A percentile compares a stretch with the other conserved stretches of the same genome.
Evolutionary conservation across 805 yeast species (phyloP).

Genomic region (Kodamaea jinghongensis): DNA sequence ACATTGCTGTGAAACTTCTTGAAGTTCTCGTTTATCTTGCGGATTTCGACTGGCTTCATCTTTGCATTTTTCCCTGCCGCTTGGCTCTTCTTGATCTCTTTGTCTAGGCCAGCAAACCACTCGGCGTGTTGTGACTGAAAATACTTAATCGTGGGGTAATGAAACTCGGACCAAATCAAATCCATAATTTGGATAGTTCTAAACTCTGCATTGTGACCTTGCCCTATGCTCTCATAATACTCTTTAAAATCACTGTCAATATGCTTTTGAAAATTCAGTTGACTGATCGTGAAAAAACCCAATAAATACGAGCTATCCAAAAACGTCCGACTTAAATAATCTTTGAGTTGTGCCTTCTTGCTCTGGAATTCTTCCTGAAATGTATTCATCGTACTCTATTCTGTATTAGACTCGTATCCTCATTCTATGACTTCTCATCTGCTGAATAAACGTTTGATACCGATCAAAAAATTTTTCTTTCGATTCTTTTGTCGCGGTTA

Average conservation of each 20-base stretch:
- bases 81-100: conserved; percentile 16
- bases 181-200: conserved; percentile 38
- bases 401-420: too few relatives aligned
- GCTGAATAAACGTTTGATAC: too few relatives aligned
- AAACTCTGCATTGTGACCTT: conserved; percentile 29
- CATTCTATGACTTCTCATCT: too few relatives aligned
- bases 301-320: conserved; percentile 44
- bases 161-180: conserved; percentile 57
- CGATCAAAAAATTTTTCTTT: too few relatives aligned
- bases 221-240: conserved; percentile 16
- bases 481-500: too few relatives aligned
- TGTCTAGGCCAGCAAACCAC: conserved; percentile 17
- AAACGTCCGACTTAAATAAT: conserved; percentile 17
- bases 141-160: conserved; percentile 61
- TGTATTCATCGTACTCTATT: background rate
- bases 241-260: background rate
- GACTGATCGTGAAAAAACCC: conserved; percentile 49
- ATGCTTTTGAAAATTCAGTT: conserved; percentile 40
- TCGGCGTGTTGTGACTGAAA: conserved; percentile 43
- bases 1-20: conserved; percentile 48
- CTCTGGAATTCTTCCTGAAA: conserved; percentile 5
- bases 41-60: conserved; percentile 48
- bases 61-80: conserved; percentile 16
- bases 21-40: conserved; percentile 53
- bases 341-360: conserved; percentile 27